A percentile compares a stretch with the other conserved stretches of the same genome.
phyloP scores from a whole-genome alignment of 1,139 yeast species.

The Candida freyschussii region DNA sequence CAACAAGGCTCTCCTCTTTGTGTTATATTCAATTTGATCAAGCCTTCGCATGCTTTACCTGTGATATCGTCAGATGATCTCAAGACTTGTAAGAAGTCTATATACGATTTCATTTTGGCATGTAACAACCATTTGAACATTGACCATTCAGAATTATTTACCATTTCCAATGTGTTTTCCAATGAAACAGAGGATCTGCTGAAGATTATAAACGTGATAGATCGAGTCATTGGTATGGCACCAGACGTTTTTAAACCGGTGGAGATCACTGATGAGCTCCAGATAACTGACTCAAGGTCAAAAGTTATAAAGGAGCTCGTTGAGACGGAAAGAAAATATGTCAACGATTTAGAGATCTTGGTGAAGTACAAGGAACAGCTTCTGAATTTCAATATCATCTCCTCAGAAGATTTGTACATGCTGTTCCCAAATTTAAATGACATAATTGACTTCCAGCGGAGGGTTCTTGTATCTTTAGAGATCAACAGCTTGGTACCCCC shows the following conservation, averaged over 20 bases:
- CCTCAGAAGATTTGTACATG: conserved; percentile 75
- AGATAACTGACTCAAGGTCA: conserved; percentile 49
- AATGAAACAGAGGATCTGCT: conserved; percentile 76
- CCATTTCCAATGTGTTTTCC: conserved; percentile 84
- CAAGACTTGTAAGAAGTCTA: conserved; percentile 81
- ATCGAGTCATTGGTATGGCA: conserved; percentile 50
- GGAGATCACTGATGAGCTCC: conserved; percentile 27
- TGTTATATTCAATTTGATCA: conserved; percentile 61
- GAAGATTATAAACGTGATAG: conserved; percentile 68
- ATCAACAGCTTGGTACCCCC: conserved; percentile 76
- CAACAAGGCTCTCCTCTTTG: conserved; percentile 94
- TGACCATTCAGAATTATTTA: conserved; percentile 79
- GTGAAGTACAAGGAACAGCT: conserved; percentile 66
- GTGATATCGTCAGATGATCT: conserved; percentile 71
- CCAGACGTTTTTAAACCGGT: conserved; percentile 33
- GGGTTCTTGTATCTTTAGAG: conserved; percentile 83
- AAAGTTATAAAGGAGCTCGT: conserved; percentile 82
- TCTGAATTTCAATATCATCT: conserved; percentile 57
- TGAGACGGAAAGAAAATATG: conserved; percentile 88
- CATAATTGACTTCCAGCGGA: conserved; percentile 86
- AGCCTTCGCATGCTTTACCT: conserved; percentile 38
- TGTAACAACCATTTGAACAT: conserved; percentile 74
- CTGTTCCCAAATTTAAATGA: conserved; percentile 84
- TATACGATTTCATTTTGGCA: conserved; percentile 85
- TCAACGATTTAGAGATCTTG: conserved; percentile 79